Percentiles rank a stretch among this genome's conserved stretches.
Evolutionary conservation across 441 rosid genomes (phyloP).

Genomic region (Dalechampia spathulata): DNA sequence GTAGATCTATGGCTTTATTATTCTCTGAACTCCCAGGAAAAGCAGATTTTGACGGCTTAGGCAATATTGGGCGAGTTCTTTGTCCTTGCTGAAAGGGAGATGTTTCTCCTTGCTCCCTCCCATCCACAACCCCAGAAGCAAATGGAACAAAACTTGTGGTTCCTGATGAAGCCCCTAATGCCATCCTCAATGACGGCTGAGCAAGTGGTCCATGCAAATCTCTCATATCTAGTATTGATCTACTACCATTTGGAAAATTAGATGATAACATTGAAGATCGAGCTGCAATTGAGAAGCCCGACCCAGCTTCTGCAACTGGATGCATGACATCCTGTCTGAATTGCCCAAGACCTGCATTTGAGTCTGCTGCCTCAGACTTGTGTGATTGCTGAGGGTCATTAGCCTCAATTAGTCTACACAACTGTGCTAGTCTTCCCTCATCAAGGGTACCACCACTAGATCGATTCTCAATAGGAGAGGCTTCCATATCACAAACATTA

Average conservation of each 20-base stretch:
- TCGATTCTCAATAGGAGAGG: constrained; percentile 31
- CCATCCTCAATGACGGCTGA: constrained; percentile 57
- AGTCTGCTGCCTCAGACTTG: constrained; percentile 34
- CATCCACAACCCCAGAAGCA: constrained; percentile 37
- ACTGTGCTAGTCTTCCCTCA: constrained; percentile 38
- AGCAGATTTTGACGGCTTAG: constrained; percentile 46
- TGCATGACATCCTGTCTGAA: constrained; percentile 33
- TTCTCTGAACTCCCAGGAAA: constrained; percentile 31
- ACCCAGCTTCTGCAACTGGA: constrained; percentile 31
- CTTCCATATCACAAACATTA: constrained; percentile 26
- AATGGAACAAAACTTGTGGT: constrained; percentile 33
- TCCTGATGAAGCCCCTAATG: constrained; percentile 40
- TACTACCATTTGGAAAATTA: constrained; percentile 27
- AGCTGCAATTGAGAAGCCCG: constrained; percentile 26
- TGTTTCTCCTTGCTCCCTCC: constrained; percentile 35
- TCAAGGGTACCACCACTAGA: constrained; percentile 27
- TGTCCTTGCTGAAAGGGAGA: constrained; percentile 42
- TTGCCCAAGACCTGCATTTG: constrained; percentile 26
- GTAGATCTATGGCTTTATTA: constrained; percentile 37
- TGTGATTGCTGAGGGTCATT: constrained; percentile 36
- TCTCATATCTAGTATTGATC: constrained; percentile 37
- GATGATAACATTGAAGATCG: constrained; percentile 27
- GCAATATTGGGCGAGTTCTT: constrained; percentile 50
- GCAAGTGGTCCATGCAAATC: constrained; percentile 47
- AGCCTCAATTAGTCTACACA: constrained; percentile 41